Percentiles rank a stretch among this genome's conserved stretches.
Conservation (phyloP, 495 filamentous ascomycete genomes). For the Jackrogersella minutella region DNA sequence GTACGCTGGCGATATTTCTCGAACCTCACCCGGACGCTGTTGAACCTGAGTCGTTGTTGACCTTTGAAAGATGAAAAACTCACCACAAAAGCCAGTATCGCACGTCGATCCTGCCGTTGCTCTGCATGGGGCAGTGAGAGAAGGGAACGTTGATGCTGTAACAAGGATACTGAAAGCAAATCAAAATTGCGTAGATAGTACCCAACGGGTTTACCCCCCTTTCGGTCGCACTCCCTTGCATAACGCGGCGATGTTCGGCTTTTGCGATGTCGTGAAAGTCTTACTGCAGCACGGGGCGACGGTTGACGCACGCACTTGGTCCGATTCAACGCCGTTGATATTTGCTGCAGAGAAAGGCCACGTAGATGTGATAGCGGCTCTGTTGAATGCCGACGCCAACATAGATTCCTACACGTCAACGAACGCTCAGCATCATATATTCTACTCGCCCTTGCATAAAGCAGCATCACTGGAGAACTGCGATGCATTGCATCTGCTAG, state of each 20-base stretch:
- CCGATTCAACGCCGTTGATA: neutral
- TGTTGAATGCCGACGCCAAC: neutral
- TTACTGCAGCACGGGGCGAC: neutral
- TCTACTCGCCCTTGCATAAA: neutral
- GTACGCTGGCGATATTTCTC: no score
- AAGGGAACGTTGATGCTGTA: neutral
- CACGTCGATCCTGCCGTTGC: neutral
- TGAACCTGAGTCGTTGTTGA: neutral
- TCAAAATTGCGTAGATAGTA: neutral
- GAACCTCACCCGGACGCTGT: neutral
- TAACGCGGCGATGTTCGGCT: neutral
- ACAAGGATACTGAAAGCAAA: neutral
- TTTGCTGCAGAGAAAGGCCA: neutral
- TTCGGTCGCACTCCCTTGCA: neutral
- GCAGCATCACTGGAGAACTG: neutral
- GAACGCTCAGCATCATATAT: neutral
- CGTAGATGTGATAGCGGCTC: neutral
- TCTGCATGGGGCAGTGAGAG: neutral
- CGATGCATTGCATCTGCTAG: neutral
- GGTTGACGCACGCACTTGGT: neutral
- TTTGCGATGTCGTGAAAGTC: neutral
- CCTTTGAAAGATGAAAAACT: neutral
- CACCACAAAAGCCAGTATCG: neutral
- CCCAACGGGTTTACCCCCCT: neutral
- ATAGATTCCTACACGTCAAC: neutral